Conservation (phyloP, 1,139 yeast species). For the Diutina neorugosa region DNA sequence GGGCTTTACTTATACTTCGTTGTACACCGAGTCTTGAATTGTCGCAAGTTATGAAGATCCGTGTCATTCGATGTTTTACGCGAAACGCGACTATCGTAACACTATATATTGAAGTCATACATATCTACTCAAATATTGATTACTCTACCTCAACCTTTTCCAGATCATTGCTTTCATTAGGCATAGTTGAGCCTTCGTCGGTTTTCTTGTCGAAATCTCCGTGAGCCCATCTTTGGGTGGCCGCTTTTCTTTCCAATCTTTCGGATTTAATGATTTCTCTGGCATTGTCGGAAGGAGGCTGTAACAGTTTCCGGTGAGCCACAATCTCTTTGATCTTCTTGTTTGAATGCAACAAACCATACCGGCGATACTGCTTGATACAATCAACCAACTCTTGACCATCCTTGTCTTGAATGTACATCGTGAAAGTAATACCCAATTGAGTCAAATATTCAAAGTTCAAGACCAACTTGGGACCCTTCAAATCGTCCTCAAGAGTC, state of each 20-base stretch:
- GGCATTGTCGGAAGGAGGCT: slow-evolving; percentile 1
- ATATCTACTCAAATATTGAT: neutral
- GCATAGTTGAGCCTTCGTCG: neutral
- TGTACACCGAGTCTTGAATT: neutral
- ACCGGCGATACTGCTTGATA: slow-evolving; percentile 47
- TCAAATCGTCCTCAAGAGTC: slow-evolving; percentile 15
- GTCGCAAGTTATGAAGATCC: neutral
- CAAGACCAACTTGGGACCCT: slow-evolving; percentile 27
- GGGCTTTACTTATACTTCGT: neutral
- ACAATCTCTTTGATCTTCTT: slow-evolving; percentile 22
- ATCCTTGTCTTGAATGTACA: slow-evolving; percentile 19
- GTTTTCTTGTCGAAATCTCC: neutral
- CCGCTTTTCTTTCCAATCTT: neutral
- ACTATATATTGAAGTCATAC: neutral
- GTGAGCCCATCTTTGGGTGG: neutral
- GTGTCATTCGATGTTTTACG: neutral
- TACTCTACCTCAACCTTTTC: neutral
- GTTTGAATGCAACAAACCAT: slow-evolving; percentile 42
- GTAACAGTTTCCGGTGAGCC: slow-evolving; percentile 1
- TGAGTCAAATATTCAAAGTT: slow-evolving; percentile 42
- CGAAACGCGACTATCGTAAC: neutral
- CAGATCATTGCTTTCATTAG: neutral
- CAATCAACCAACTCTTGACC: slow-evolving; percentile 22
- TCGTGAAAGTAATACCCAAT: slow-evolving; percentile 35
- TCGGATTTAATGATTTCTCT: neutral